Percentiles rank a stretch among this genome's conserved stretches.
Conservation (phyloP, 176 grass and related monocot genomes). For the Canna indica region DNA sequence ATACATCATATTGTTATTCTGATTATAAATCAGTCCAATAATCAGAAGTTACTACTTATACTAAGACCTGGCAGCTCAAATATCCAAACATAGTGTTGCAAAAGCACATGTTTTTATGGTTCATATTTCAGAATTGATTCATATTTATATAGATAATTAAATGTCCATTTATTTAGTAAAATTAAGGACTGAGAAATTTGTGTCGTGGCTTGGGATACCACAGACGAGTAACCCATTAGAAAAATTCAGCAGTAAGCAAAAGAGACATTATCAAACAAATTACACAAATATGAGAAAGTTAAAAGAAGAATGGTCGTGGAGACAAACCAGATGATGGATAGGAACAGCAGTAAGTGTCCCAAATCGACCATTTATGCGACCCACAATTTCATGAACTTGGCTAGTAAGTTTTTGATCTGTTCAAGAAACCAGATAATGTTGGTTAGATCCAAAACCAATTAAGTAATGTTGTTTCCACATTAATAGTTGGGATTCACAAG, state of each 20-base stretch:
- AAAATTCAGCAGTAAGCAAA: not conserved
- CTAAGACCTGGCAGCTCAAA: not conserved
- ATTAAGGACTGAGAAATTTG: not conserved
- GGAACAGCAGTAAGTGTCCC: conserved; percentile 94
- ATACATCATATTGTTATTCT: too few species aligned
- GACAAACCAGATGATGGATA: conserved; percentile 90
- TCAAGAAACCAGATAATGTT: conserved; percentile 15
- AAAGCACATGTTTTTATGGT: not conserved
- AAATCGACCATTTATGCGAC: conserved; percentile 96
- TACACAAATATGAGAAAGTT: not conserved
- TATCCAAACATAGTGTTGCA: not conserved
- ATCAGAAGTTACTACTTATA: too few species aligned
- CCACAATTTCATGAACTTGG: conserved; percentile 99
- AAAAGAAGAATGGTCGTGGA: not conserved
- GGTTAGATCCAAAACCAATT: not conserved
- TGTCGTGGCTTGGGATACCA: not conserved
- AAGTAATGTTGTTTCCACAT: not conserved
- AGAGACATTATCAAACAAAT: not conserved
- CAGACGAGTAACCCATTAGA: too few species aligned
- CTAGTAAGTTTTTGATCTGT: conserved; percentile 99
- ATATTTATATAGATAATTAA: not conserved
- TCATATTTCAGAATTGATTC: not conserved
- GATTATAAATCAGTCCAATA: too few species aligned
- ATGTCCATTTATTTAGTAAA: not conserved
- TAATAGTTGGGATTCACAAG: not conserved